Evolutionary conservation across 495 filamentous ascomycete genomes (phyloP).

Genomic region (Aspergillus incahuasiensis): DNA sequence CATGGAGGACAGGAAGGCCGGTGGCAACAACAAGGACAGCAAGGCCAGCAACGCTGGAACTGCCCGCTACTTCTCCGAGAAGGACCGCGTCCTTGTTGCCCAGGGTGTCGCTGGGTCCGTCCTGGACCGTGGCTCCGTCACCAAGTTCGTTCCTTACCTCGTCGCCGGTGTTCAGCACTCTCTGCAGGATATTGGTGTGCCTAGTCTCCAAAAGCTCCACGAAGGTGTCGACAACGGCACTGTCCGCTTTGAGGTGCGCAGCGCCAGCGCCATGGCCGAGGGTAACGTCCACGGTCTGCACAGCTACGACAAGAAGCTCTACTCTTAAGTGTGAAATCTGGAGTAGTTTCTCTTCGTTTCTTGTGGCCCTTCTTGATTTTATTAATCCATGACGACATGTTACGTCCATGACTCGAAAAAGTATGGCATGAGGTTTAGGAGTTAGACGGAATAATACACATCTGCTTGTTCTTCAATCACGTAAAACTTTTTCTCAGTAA

Average conservation of each 20-base stretch:
- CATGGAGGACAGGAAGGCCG: constrained; percentile 98
- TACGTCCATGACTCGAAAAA: constrained; percentile 31
- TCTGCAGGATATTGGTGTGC: constrained; percentile 88
- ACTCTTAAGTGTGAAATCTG: constrained; percentile 55
- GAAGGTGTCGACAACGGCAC: constrained; percentile 67
- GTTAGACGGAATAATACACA: constrained; percentile 19
- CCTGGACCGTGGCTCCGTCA: constrained; percentile 72
- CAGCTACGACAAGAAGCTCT: constrained; percentile 99
- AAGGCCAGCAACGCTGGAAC: constrained; percentile 94
- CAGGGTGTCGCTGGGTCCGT: constrained; percentile 89
- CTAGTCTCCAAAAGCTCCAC: constrained; percentile 71
- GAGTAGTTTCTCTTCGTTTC: constrained; percentile 5
- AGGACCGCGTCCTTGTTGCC: constrained; percentile 86
- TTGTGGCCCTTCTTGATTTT: constrained; percentile 8
- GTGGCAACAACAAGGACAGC: constrained; percentile 56
- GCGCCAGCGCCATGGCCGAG: constrained; percentile 90
- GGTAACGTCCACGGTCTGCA: constrained; percentile 94
- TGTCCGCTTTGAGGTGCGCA: constrained; percentile 90
- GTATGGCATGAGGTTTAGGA: constrained; percentile 32
- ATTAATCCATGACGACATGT: constrained; percentile 29
- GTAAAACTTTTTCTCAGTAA: neutral
- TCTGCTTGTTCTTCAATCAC: constrained; percentile 1
- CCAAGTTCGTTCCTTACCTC: constrained; percentile 93
- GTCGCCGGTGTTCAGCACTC: constrained; percentile 94
- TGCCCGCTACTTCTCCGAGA: constrained; percentile 97